These are phyloP conservation scores for Heterobasidion irregulare DNA, from an alignment of 1,284 basidiomycete genomes.

Conservation along the genomic window DNA sequence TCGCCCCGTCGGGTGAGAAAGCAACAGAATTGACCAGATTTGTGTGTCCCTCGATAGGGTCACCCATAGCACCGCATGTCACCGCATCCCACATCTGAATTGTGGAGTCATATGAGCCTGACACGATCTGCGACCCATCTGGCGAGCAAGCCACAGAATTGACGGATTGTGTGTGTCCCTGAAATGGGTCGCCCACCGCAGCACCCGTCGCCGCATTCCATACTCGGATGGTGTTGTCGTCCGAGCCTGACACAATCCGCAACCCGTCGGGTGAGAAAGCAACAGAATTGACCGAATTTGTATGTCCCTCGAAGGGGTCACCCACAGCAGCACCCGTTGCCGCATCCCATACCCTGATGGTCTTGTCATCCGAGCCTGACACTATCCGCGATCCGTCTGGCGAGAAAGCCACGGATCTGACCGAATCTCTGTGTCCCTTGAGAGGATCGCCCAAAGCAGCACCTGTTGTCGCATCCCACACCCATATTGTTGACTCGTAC, in stretches of 20 bases:
- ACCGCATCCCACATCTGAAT: neutral
- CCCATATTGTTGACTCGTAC: neutral
- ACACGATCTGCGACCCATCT: neutral
- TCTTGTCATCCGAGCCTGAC: neutral
- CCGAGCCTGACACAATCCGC: neutral
- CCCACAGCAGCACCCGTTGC: neutral
- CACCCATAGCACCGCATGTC: neutral
- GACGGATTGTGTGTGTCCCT: neutral
- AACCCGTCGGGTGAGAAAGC: neutral
- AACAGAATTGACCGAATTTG: neutral
- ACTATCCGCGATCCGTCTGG: neutral
- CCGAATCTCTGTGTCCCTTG: neutral
- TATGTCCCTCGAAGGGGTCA: neutral
- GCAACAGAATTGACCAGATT: too few relatives aligned
- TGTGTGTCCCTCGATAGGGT: too few relatives aligned
- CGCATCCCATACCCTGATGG: neutral
- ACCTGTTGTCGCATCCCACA: neutral
- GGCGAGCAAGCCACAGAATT: neutral
- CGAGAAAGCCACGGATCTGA: neutral
- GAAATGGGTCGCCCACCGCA: neutral
- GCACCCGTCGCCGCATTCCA: neutral
- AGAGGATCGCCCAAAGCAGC: neutral
- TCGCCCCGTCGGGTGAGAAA: too few relatives aligned
- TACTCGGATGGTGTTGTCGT: neutral
- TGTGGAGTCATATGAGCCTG: neutral